Base-by-base conservation (phyloP, 768 basidiomycete species). In the Termitomyces sp. region DNA sequence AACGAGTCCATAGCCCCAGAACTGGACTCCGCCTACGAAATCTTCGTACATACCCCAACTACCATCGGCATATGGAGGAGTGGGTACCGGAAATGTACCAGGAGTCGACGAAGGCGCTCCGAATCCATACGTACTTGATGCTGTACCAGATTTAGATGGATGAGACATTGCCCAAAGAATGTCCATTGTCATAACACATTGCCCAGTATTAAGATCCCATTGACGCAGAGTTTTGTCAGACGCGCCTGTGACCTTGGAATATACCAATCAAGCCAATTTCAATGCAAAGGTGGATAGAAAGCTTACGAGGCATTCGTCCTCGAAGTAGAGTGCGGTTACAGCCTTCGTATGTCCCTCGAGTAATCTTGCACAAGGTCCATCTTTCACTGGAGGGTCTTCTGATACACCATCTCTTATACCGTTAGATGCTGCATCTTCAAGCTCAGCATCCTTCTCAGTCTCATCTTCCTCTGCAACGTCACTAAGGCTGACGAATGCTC, bases 141-240 rank as follows among this genome's bases (percentile, higher is more conserved):
- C 70, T 44, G 64, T 69, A 18, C 76, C 69, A 12, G 77, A 65
- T 26, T 74, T 68, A 39, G 87, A 79, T 3, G 94, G 86, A 72
- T 98, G 96, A 10, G 93, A 94, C 63, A 98, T 96, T 2, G 96
- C 97, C 97, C 97, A 99, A 26, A 99, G 85, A 61, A 99, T 97
- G 71, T 99, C 97, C 97, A 99, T 99, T 24, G 96, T 96, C 78
- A 97, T 88, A 46, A 98, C 88, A 72, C 97, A 99, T 77, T 98
- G 97, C 7, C 96, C 97, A 0, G 97, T 98, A 20, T 83, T 84
- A 54, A 98, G 83, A 68, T 98, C 97, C 97, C 97, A 99, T 69
- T 98, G 96, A 3, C 97, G 91, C 55, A 99, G 80, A 0, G 97
- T 99, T 73, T 98, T 98, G 75, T 99, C 97, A 4, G 92, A 94